Conservation (phyloP, 2,329 filamentous ascomycete genomes). For the Lasiodiplodia sp. region DNA sequence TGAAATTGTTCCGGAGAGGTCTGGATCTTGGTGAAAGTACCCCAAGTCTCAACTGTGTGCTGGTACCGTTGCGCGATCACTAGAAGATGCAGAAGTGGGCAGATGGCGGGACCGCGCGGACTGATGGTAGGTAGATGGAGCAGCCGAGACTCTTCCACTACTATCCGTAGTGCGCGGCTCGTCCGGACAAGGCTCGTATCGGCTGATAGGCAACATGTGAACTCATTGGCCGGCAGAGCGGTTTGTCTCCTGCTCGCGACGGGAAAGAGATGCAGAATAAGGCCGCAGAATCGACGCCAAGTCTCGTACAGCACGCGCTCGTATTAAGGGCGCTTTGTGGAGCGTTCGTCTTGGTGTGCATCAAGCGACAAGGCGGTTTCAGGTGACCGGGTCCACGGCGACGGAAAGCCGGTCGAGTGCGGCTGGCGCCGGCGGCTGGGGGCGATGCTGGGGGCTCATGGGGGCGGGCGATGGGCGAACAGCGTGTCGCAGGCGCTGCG, state of each 20-base stretch:
- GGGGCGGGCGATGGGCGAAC: not conserved
- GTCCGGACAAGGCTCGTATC: conserved; percentile 24
- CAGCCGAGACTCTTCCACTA: conserved; percentile 8
- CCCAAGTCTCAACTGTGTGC: not conserved
- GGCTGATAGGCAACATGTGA: conserved; percentile 10
- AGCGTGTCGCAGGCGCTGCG: not conserved
- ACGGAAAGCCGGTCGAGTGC: conserved; percentile 8
- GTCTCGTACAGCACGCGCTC: conserved; percentile 13
- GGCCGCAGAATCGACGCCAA: conserved; percentile 19
- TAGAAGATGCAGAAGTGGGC: not conserved
- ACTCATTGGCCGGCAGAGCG: conserved; percentile 5
- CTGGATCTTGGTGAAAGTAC: not conserved
- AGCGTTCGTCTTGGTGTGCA: conserved; percentile 8
- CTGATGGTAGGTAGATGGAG: not conserved
- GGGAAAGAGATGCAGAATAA: not conserved
- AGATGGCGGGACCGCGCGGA: not conserved
- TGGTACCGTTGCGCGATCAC: not conserved
- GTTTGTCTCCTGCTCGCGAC: conserved; percentile 7
- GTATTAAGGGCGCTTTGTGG: conserved; percentile 20
- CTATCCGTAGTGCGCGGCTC: conserved; percentile 17
- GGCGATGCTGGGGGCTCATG: not conserved
- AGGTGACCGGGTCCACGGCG: conserved; percentile 18
- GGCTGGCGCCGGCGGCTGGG: not conserved
- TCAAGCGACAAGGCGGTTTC: conserved; percentile 21
- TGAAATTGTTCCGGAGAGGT: not conserved